These are phyloP conservation scores for Platanthera zijinensis DNA, from an alignment of 106 monocot species.

Conservation along the genomic window DNA sequence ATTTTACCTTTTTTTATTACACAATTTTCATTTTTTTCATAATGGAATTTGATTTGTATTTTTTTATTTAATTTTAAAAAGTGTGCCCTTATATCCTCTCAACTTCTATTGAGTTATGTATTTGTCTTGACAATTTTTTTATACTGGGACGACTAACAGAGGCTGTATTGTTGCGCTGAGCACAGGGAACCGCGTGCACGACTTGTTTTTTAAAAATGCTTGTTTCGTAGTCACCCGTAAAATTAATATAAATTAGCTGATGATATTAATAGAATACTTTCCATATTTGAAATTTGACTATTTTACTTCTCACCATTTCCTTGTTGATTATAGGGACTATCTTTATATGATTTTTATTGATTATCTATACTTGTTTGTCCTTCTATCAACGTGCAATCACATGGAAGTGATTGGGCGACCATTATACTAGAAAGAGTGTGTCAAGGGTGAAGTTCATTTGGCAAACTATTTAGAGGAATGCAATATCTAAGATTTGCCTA, in stretches of 20 bases:
- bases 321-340: background rate
- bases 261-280: background rate
- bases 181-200: no score
- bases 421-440: background rate
- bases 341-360: background rate
- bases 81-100: no score
- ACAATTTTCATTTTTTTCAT: no score
- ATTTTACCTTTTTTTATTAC: no score
- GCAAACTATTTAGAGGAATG: background rate
- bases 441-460: background rate
- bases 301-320: background rate
- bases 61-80: no score
- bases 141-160: no score
- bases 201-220: background rate
- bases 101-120: no score
- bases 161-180: no score
- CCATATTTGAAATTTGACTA: background rate
- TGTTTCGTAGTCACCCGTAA: background rate
- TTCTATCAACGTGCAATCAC: background rate
- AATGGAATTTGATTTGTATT: no score
- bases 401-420: background rate
- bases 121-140: no score
- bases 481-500: background rate
- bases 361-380: background rate
- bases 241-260: background rate